Evolutionary conservation across 495 filamentous ascomycete species (phyloP), one percentile per base, ranked within the genome.

Genomic region (Penicillium lagena): DNA sequence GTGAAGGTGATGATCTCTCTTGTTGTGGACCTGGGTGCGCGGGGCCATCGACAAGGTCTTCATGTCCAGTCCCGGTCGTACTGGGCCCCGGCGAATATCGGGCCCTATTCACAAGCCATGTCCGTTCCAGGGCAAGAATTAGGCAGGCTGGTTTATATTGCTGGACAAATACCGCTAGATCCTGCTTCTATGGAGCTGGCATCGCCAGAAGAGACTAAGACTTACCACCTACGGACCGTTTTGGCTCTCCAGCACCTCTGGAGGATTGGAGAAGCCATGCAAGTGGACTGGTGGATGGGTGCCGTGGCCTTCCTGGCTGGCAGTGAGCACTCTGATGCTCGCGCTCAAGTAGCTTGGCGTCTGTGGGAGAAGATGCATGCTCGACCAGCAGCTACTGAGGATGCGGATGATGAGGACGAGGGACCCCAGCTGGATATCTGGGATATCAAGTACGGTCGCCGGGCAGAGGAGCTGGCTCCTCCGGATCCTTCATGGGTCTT

Each of bases 21-120:
- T 42, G 58, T 70, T 30, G 49, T 78, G 15, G 62, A 71, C 50
- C 43, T 60, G 12, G 65, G 70, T 9, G 13, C 52, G 7, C 56
- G 62, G 34, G 43, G 46, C 22, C 22, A 40, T 40, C 64, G 72
- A 40, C 72, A 73, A 9, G 82, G 82, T 2, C 75, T 99, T 1
- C 93, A 99, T 61, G 90, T 99, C 4, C 94, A 97, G 59, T 89
- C 86, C 12, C 76, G 86, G 22, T 93, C 87, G 4, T 96, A 97
- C 73, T 99, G 93, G 93, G 94, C 93, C 1, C 93, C 93, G 0
- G 90, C 94, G 7, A 97, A 97, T 52, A 99, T 99, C 42, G 93
- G 93, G 0, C 93, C 94, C 0, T 99, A 99, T 61, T 94, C 89
- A 10, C 93, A 99, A 67, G 89, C 93, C 1, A 81, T 93, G 37